Percentiles rank a stretch among this genome's conserved stretches.
These are phyloP conservation scores for Endoconidiophora laricicola DNA, from an alignment of 2,329 filamentous ascomycete genomes.

Conservation along the genomic window DNA sequence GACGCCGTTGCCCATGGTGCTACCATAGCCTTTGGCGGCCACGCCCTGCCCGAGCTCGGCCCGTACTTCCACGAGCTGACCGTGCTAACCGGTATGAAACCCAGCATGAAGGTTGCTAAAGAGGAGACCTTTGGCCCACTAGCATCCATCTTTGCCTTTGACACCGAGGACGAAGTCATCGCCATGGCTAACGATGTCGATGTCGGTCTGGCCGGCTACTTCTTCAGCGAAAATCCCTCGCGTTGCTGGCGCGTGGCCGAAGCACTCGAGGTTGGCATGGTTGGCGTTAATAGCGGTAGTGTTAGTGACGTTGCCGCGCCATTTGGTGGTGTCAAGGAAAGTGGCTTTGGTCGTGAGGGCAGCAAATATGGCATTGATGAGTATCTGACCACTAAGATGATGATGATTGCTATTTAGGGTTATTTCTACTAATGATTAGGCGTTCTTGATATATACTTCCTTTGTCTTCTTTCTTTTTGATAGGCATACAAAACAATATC, in stretches of 20 bases:
- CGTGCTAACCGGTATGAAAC: conserved; percentile 48
- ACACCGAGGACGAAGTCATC: conserved; percentile 53
- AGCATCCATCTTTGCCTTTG: conserved; percentile 50
- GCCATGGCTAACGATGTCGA: conserved; percentile 47
- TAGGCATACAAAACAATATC: background rate
- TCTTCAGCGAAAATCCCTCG: conserved; percentile 38
- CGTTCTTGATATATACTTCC: background rate
- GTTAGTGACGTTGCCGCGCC: conserved; percentile 39
- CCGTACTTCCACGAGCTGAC: conserved; percentile 54
- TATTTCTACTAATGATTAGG: background rate
- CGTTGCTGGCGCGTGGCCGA: conserved; percentile 28
- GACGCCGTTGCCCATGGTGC: conserved; percentile 47
- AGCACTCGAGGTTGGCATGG: conserved; percentile 29
- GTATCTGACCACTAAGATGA: conserved; percentile 57
- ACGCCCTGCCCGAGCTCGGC: conserved; percentile 40
- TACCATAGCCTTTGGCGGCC: conserved; percentile 40
- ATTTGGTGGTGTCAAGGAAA: conserved; percentile 72
- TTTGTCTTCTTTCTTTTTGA: background rate
- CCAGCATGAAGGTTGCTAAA: conserved; percentile 46
- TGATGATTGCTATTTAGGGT: conserved; percentile 16
- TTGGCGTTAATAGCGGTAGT: conserved; percentile 18
- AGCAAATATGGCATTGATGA: conserved; percentile 65
- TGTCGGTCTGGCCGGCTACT: conserved; percentile 57
- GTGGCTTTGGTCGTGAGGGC: conserved; percentile 65
- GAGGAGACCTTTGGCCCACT: conserved; percentile 63